Percentiles rank a stretch among this genome's conserved stretches.
Conservation (phyloP, 352 stramenopile species). For the Pythium guiyangense region DNA sequence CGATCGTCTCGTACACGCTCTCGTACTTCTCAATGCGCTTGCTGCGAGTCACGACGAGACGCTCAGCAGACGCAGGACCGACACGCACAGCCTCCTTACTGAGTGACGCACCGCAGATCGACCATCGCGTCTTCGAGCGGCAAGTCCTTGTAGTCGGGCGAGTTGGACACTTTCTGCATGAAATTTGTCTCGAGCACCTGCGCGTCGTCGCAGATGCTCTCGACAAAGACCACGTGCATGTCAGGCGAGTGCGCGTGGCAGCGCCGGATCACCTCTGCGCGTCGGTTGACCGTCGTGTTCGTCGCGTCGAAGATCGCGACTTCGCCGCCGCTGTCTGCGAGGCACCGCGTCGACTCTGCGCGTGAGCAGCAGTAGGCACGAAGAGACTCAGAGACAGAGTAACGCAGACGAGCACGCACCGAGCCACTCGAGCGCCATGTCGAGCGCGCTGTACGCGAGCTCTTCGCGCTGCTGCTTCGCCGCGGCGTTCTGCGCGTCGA, state of each 20-base stretch:
- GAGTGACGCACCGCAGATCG: slow-evolving; percentile 39
- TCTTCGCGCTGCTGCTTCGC: slow-evolving; percentile 56
- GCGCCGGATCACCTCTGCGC: slow-evolving; percentile 18
- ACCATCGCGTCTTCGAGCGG: slow-evolving; percentile 36
- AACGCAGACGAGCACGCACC: slow-evolving; percentile 7
- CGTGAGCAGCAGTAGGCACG: neutral
- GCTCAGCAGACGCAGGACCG: neutral
- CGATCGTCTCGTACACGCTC: slow-evolving; percentile 59
- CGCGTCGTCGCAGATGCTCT: slow-evolving; percentile 77
- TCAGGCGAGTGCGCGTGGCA: slow-evolving; percentile 18
- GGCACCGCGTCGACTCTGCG: too few relatives aligned
- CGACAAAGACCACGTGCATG: slow-evolving; percentile 71
- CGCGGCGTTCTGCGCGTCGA: slow-evolving; percentile 72
- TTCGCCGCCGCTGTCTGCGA: slow-evolving; percentile 31
- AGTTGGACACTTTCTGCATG: slow-evolving; percentile 42
- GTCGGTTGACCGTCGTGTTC: slow-evolving; percentile 55
- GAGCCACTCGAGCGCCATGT: slow-evolving; percentile 37
- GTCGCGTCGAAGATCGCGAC: slow-evolving; percentile 77
- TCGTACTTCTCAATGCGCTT: slow-evolving; percentile 68
- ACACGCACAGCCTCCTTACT: neutral
- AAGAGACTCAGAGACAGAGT: neutral
- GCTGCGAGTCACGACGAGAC: slow-evolving; percentile 3
- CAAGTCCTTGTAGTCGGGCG: slow-evolving; percentile 58
- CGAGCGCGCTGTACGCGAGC: slow-evolving; percentile 51
- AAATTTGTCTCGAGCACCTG: slow-evolving; percentile 54